Conservation (phyloP, 768 basidiomycete species). For the Leccinum arenicola region DNA sequence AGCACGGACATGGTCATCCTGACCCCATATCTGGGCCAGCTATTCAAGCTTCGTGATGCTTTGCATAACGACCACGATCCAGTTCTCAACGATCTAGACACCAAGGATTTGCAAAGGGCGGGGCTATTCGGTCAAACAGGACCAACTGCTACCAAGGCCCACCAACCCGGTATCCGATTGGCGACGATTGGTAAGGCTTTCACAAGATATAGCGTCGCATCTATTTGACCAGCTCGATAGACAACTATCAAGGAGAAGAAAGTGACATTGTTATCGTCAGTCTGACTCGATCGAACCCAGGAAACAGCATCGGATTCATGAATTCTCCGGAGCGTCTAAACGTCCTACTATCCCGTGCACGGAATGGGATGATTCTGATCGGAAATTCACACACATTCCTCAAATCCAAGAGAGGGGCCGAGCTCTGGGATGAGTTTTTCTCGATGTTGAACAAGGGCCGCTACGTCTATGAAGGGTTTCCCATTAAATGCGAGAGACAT, state of each 20-base stretch:
- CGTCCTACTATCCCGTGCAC: slow-evolving; percentile 69
- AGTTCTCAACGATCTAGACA: slow-evolving; percentile 61
- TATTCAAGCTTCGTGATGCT: slow-evolving; percentile 45
- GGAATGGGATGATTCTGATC: slow-evolving; percentile 62
- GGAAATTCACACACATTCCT: slow-evolving; percentile 65
- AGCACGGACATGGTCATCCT: slow-evolving; percentile 59
- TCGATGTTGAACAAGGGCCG: slow-evolving; percentile 36
- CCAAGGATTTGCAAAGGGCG: slow-evolving; percentile 53
- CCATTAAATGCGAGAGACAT: slow-evolving; percentile 57
- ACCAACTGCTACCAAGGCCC: slow-evolving; percentile 41
- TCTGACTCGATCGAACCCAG: slow-evolving; percentile 57
- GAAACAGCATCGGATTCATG: slow-evolving; percentile 70
- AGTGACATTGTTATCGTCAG: slow-evolving; percentile 64
- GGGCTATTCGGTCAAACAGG: slow-evolving; percentile 43
- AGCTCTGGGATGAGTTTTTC: slow-evolving; percentile 52
- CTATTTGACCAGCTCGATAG: slow-evolving; percentile 30
- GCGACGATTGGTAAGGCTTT: slow-evolving; percentile 59
- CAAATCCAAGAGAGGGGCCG: slow-evolving; percentile 49
- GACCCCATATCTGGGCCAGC: slow-evolving; percentile 69
- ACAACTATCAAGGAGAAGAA: slow-evolving; percentile 79
- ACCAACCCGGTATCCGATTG: slow-evolving; percentile 43
- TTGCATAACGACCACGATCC: slow-evolving; percentile 52
- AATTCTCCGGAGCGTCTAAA: slow-evolving; percentile 65
- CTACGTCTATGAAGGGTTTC: slow-evolving; percentile 60
- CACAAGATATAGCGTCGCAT: neutral